Evolutionary conservation across 1,139 yeast species (phyloP).

Genomic region (Pichia sp.): DNA sequence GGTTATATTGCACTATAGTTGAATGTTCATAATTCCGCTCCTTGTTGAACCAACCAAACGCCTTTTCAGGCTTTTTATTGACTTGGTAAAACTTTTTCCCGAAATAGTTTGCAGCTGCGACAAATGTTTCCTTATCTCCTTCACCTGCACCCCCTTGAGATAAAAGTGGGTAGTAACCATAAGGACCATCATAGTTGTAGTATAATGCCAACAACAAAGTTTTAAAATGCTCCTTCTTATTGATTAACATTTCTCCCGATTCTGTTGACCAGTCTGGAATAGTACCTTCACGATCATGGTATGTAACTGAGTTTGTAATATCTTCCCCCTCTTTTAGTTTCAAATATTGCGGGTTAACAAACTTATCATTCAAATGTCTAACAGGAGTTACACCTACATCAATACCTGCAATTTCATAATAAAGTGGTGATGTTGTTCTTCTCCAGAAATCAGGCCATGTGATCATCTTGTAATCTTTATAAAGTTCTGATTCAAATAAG

Average conservation of each 20-base stretch:
- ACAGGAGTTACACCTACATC: conserved; percentile 30
- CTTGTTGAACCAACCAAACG: conserved; percentile 28
- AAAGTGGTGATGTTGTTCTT: conserved; percentile 50
- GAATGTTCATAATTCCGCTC: conserved; percentile 22
- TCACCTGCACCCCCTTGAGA: conserved; percentile 57
- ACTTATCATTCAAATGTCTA: conserved; percentile 24
- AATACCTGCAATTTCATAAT: conserved; percentile 44
- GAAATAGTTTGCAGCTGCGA: conserved; percentile 51
- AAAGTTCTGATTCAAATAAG: conserved; percentile 38
- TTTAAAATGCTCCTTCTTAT: conserved; percentile 42
- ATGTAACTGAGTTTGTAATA: conserved; percentile 18
- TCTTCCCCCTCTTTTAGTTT: conserved; percentile 17
- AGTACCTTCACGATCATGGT: conserved; percentile 49
- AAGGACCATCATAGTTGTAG: conserved; percentile 50
- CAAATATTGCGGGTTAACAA: conserved; percentile 19
- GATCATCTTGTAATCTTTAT: conserved; percentile 21
- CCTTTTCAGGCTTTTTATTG: conserved; percentile 28
- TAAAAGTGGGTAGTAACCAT: conserved; percentile 44
- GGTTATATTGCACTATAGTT: conserved; percentile 61
- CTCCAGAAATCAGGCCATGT: conserved; percentile 69
- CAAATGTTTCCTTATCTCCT: conserved; percentile 59
- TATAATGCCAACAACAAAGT: conserved; percentile 47
- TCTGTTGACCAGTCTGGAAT: conserved; percentile 56
- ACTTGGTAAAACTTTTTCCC: conserved; percentile 49
- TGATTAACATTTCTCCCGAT: conserved; percentile 50